Evolutionary conservation across 2,329 filamentous ascomycete genomes (phyloP), one percentile per base, ranked within the genome.

Genomic region (Aspergillus awamori): DNA sequence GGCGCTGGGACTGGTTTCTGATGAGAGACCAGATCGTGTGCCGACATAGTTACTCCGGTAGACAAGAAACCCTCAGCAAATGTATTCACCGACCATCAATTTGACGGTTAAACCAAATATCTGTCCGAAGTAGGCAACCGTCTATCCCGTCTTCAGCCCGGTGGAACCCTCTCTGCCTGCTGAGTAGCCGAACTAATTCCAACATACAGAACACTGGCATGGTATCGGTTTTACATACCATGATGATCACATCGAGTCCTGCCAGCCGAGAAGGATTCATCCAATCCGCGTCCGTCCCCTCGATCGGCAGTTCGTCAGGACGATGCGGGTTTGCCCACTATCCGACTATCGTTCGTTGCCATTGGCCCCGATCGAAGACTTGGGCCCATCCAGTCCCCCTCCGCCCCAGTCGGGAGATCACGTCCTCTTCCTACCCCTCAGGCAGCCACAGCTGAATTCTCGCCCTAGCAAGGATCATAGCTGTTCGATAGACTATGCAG

Each of bases 281-380:
- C 53, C 53, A 56, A 56, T 56, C 53, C 8, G 7, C n/a, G 26
- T 30, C 28, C 36, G 11, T 43, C 24, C 53, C 26, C 48, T 58
- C 57, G 48, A 58, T 58, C 26, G 47, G 48, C 57, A 58, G 57
- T 58, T 58, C 57, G 57, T 58, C 57, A 45, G 57, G 48, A 30
- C 38, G 26, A 53, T 53, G 38, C 57, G 47, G 39, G 57, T 22
- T 58, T 38, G 20, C 17, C 26, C 24, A 43, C 53, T 33, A 4
- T 17, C 53, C 22, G 39, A 36, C 24, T 22, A 7, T 13, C 24
- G n/a, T 13, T 20, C 52, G 8, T 17, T 22, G 8, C 24, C 5
- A 26, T 45, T 53, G 56, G 49, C 13, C 17, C 26, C 10, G 10
- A 26, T 24, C 33, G 15, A 11, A 36, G 26, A 7, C 15, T 47